A percentile compares a stretch with the other conserved stretches of the same genome.
These are phyloP conservation scores for Gnaphalium uliginosum DNA, from an alignment of 129 eudicot species.

Conservation along the genomic window DNA sequence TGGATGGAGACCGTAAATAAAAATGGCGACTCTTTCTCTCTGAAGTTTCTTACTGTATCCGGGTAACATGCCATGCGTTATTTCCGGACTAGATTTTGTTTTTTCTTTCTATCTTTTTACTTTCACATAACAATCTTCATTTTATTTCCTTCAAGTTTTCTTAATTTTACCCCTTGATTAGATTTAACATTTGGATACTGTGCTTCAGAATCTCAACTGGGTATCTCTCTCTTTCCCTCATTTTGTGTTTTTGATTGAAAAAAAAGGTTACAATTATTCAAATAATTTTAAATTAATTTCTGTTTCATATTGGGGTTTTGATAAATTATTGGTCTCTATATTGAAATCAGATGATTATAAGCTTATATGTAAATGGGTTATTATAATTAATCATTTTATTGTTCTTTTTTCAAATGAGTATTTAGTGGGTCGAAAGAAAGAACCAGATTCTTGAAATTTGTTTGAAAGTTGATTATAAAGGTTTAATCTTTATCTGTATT, in stretches of 20 bases:
- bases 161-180: constrained; percentile 24
- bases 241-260: constrained; percentile 1
- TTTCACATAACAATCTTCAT: not conserved
- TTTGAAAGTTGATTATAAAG: not conserved
- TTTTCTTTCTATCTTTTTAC: constrained; percentile 23
- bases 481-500: not conserved
- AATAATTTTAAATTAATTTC: not conserved
- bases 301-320: not conserved
- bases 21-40: constrained; percentile 18
- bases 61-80: constrained; percentile 31
- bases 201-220: constrained; percentile 35
- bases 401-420: constrained; percentile 12
- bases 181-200: constrained; percentile 24
- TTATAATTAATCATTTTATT: not conserved
- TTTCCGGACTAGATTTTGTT: constrained; percentile 27
- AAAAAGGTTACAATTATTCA: not conserved
- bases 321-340: not conserved
- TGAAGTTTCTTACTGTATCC: constrained; percentile 21
- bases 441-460: not conserved
- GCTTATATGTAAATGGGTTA: not conserved
- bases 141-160: constrained; percentile 16
- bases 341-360: not conserved
- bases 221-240: constrained; percentile 26
- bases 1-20: constrained; percentile 20
- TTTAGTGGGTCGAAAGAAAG: not conserved